phyloP scores from a whole-genome alignment of 2,329 filamentous ascomycete genomes.

The Nothophoma quercina region DNA sequence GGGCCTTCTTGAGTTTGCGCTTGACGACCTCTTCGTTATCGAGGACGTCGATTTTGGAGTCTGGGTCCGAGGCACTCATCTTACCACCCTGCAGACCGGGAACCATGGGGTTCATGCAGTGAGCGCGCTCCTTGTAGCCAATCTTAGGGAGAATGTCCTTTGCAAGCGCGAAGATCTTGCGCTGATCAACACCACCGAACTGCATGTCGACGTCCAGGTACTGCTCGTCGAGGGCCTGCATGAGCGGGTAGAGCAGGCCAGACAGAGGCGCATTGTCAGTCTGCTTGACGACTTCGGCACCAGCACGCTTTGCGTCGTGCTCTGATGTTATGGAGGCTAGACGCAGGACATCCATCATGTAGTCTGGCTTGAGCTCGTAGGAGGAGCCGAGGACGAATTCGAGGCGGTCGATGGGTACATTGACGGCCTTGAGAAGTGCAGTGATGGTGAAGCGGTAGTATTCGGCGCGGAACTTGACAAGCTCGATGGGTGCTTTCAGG shows the following conservation, averaged over 20 bases:
- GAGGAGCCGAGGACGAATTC: conserved; percentile 84
- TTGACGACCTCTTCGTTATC: conserved; percentile 76
- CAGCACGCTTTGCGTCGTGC: conserved; percentile 87
- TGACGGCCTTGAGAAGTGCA: conserved; percentile 76
- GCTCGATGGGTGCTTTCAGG: conserved; percentile 85
- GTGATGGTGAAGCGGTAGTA: conserved; percentile 85
- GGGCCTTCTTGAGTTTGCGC: conserved; percentile 76
- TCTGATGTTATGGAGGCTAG: conserved; percentile 74
- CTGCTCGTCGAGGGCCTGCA: conserved; percentile 88
- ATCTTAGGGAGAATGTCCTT: conserved; percentile 85
- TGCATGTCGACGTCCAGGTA: conserved; percentile 86
- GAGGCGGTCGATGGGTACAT: conserved; percentile 79
- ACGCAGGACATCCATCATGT: conserved; percentile 89
- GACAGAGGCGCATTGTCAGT: conserved; percentile 75
- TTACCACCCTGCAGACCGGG: conserved; percentile 83
- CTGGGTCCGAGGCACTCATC: conserved; percentile 74
- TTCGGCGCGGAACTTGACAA: conserved; percentile 80
- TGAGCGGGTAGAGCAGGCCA: conserved; percentile 81
- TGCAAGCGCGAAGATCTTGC: conserved; percentile 87
- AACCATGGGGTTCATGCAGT: conserved; percentile 88
- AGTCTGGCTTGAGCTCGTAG: conserved; percentile 74
- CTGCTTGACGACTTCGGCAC: conserved; percentile 95
- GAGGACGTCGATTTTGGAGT: conserved; percentile 93
- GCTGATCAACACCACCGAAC: conserved; percentile 79
- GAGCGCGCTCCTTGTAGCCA: conserved; percentile 77